Evolutionary conservation across 2,329 filamentous ascomycete genomes (phyloP), one percentile per base, ranked within the genome.

Genomic region (Fusarium cicatricum): DNA sequence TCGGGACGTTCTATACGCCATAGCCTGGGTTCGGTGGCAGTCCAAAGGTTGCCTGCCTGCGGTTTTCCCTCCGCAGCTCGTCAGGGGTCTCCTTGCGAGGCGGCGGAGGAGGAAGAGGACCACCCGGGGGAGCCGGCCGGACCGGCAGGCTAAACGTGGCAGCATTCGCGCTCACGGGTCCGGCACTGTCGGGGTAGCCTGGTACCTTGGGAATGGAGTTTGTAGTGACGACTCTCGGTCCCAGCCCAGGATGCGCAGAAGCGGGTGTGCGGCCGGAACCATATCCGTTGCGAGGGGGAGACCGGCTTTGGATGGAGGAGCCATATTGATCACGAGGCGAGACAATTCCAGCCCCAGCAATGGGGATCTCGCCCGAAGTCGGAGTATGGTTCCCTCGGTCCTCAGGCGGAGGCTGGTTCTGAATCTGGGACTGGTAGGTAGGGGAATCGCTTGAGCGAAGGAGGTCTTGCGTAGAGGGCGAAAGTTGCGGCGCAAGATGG

Each of bases 401-500:
- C 43, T 80, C 72, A 67, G 74, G 56, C 16, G 77, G 67, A 64
- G 71, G 52, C 62, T 72, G 64, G 72, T 74, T 58, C 33, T 77
- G 67, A 65, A 70, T 53, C 62, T 71, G 60, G 72, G 70, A 3
- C 29, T 32, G 29, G 29, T 32, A 73, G 55, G 78, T 85, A 7
- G 86, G 84, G 11, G 85, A 88, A 65, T 88, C 85, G 65, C 77
- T 81, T 21, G 83, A 83, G 55, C 89, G 86, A 41, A 92, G 82
- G 29, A 94, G 82, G 11, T 91, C 89, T 70, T 91, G 88, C 2
- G 90, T 91, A 9, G 90, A 85, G 1, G 92, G 91, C 11, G 90
- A 91, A 36, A 90, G 80, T 69, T 90, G 88, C 29, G 92, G 92
- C 14, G 88, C 90, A 32, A 97, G 84, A 73, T 97, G 94, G 23